phyloP scores from a whole-genome alignment of 257 asterid species.

The Petunia secreta region DNA sequence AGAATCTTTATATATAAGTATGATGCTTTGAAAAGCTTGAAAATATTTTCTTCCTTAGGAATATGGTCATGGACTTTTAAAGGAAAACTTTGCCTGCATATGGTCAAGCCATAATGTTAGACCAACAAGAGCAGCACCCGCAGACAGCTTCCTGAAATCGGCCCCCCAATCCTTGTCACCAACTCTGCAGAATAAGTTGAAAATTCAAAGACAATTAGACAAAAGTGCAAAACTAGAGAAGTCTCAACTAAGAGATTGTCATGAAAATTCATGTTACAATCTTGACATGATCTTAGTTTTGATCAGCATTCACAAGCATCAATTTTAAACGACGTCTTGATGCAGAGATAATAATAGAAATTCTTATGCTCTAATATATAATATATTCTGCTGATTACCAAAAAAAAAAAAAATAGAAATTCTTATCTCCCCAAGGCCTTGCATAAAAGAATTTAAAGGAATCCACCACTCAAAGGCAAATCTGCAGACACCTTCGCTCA shows the following conservation, averaged over 20 bases:
- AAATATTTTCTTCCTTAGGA: constrained; percentile 15
- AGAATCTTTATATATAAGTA: constrained; percentile 8
- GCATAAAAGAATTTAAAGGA: neutral
- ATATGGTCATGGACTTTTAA: constrained; percentile 24
- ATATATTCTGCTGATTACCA: too few species aligned
- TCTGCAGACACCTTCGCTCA: neutral
- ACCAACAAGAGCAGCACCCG: constrained; percentile 96
- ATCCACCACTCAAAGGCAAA: neutral
- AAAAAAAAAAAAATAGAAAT: neutral
- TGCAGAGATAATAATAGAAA: neutral
- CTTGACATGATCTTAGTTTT: neutral
- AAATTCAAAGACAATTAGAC: constrained; percentile 26
- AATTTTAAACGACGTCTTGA: constrained; percentile 11
- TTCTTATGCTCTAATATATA: neutral
- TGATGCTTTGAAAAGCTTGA: constrained; percentile 9
- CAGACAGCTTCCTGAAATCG: constrained; percentile 89
- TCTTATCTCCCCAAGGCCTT: neutral
- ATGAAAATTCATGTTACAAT: constrained; percentile 23
- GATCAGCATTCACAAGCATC: constrained; percentile 8
- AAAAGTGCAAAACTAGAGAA: constrained; percentile 19
- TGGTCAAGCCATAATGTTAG: constrained; percentile 96
- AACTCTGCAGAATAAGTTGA: constrained; percentile 62
- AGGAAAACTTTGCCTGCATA: constrained; percentile 75
- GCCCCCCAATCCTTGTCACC: constrained; percentile 99
- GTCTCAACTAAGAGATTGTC: constrained; percentile 10